phyloP scores from a whole-genome alignment of 2,329 filamentous ascomycete species.

The Claviceps citrina region DNA sequence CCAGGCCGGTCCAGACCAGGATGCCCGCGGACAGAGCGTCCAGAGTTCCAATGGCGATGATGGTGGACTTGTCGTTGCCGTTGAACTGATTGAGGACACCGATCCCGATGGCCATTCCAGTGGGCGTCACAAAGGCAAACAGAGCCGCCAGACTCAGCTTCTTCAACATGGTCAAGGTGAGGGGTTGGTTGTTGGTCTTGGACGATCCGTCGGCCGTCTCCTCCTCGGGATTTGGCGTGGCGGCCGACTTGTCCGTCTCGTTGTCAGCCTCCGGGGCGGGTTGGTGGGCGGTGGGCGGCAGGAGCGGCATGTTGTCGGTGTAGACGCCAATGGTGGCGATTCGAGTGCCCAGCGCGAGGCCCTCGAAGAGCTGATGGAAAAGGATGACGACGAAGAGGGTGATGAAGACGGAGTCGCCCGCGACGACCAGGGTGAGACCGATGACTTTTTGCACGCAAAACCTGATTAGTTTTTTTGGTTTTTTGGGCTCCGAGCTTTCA shows the following conservation, averaged over 20 bases:
- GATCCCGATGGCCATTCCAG: constrained; percentile 70
- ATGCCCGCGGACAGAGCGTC: constrained; percentile 63
- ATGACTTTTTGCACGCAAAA: constrained; percentile 19
- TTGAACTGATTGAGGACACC: constrained; percentile 57
- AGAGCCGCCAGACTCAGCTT: constrained; percentile 46
- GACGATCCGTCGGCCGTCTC: constrained; percentile 8
- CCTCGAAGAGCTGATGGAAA: constrained; percentile 69
- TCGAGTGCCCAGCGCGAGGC: constrained; percentile 55
- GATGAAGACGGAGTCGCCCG: constrained; percentile 39
- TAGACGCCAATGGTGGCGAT: constrained; percentile 43
- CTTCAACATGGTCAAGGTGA: constrained; percentile 23
- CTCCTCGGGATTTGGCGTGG: constrained; percentile 10
- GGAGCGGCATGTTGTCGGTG: constrained; percentile 8
- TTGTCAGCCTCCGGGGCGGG: not conserved
- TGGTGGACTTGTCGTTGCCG: constrained; percentile 51
- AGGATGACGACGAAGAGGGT: constrained; percentile 53
- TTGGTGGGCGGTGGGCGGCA: constrained; percentile 10
- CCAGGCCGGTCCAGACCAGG: constrained; percentile 62
- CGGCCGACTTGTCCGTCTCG: constrained; percentile 12
- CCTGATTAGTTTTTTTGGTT: too few species aligned
- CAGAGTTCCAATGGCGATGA: constrained; percentile 57
- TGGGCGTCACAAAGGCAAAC: constrained; percentile 57
- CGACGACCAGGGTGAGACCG: constrained; percentile 46
- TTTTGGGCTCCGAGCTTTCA: too few species aligned
- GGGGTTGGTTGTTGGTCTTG: constrained; percentile 8